Evolutionary conservation across 345 rosid species (phyloP).

Genomic region (Citropsis articulata): DNA sequence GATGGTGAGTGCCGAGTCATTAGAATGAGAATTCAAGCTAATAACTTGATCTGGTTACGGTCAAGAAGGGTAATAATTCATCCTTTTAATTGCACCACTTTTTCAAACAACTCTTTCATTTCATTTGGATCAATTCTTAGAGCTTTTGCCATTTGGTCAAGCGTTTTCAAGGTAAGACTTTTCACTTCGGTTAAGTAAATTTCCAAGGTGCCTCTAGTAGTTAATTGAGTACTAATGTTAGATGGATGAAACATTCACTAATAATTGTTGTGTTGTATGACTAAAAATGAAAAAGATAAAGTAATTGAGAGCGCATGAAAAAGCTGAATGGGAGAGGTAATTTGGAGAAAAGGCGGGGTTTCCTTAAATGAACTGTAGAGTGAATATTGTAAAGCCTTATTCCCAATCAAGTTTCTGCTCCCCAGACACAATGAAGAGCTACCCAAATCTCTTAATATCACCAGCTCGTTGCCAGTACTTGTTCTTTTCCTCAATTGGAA

Average conservation of each 20-base stretch:
- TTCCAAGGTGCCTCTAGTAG: background rate
- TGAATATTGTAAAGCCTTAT: background rate
- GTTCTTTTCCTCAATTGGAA: constrained; percentile 30
- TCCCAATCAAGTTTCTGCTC: constrained; percentile 2
- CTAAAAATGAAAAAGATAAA: too few species aligned
- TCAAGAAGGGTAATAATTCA: constrained; percentile 61
- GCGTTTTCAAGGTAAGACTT: background rate
- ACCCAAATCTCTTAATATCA: background rate
- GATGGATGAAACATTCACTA: too few species aligned
- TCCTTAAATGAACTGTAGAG: background rate
- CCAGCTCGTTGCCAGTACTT: background rate
- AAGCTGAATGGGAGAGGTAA: constrained; percentile 3
- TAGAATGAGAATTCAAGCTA: too few species aligned
- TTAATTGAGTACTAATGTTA: too few species aligned
- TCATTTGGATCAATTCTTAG: background rate
- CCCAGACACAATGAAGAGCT: background rate
- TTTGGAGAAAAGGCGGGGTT: constrained; percentile 3
- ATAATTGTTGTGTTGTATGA: too few species aligned
- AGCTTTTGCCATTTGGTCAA: background rate
- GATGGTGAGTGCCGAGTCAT: too few species aligned
- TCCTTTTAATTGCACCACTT: constrained; percentile 39
- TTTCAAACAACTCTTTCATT: constrained; percentile 8
- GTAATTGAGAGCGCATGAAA: too few species aligned
- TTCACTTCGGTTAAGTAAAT: background rate
- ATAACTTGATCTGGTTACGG: constrained; percentile 37